Evolutionary conservation across 768 basidiomycete species (phyloP).

Genomic region (Suillus variegatus): DNA sequence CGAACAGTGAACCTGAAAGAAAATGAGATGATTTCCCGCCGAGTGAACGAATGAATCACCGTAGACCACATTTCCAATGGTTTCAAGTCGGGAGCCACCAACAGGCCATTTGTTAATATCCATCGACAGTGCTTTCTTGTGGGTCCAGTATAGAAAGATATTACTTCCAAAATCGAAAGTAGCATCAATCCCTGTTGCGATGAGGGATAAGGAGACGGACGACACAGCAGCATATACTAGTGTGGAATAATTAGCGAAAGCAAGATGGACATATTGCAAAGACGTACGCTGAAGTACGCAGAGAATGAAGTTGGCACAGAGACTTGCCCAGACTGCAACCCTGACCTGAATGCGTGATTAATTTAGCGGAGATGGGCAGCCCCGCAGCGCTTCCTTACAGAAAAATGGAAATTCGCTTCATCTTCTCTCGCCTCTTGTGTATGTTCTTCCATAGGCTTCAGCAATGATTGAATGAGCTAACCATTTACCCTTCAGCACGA

Average conservation of each 20-base stretch:
- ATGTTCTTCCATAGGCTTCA: conserved; percentile 91
- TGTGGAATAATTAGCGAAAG: not conserved
- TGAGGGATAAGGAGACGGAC: conserved; percentile 78
- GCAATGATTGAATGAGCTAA: conserved; percentile 81
- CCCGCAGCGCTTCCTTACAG: conserved; percentile 45
- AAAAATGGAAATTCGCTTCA: conserved; percentile 64
- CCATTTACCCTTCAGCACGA: conserved; percentile 2
- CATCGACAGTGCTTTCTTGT: conserved; percentile 68
- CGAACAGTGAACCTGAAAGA: conserved; percentile 50
- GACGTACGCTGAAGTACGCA: conserved; percentile 67
- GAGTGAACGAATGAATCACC: conserved; percentile 41
- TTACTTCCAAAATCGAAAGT: conserved; percentile 85
- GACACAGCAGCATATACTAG: conserved; percentile 92
- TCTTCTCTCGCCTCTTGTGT: conserved; percentile 78
- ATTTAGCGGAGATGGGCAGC: not conserved
- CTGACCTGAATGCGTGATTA: conserved; percentile 57
- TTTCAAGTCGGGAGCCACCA: conserved; percentile 86
- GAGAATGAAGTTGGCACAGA: conserved; percentile 74
- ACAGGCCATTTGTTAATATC: conserved; percentile 91
- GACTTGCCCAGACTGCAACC: conserved; percentile 83
- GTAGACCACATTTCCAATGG: conserved; percentile 87
- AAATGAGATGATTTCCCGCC: not conserved
- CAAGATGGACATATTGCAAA: conserved; percentile 19
- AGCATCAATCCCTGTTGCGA: conserved; percentile 90
- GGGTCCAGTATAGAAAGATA: conserved; percentile 75